Conservation (phyloP, 2,329 filamentous ascomycete species). For the Ustulina deusta region DNA sequence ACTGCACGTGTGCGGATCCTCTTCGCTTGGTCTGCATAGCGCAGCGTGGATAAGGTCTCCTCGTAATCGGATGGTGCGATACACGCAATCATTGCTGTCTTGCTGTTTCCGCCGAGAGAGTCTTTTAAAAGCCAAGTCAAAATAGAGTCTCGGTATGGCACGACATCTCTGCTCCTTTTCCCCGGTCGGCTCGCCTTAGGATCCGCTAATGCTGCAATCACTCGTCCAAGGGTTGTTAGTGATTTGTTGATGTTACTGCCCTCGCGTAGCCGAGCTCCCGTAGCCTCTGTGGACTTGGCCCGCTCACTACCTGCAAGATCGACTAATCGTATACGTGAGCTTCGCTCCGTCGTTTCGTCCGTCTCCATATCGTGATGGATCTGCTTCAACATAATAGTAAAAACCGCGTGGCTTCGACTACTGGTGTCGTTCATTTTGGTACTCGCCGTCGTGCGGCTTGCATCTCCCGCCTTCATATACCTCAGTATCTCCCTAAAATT, state of each 20-base stretch:
- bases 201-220: constrained; percentile 90
- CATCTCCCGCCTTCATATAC: constrained; percentile 90
- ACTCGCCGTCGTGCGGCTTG: constrained; percentile 87
- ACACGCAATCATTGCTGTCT: constrained; percentile 99
- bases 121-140: constrained; percentile 91
- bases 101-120: constrained; percentile 94
- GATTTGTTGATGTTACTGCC: constrained; percentile 99
- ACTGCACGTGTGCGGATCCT: constrained; percentile 93
- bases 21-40: constrained; percentile 98
- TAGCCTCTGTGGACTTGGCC: constrained; percentile 95
- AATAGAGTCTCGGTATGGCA: constrained; percentile 93
- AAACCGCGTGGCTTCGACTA: constrained; percentile 95
- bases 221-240: constrained; percentile 91
- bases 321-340: constrained; percentile 92
- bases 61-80: constrained; percentile 97
- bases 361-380: constrained; percentile 97
- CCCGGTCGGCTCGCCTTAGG: constrained; percentile 67
- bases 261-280: constrained; percentile 88
- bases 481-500: constrained; percentile 88
- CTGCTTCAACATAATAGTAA: constrained; percentile 97
- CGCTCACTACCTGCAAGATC: constrained; percentile 95
- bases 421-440: constrained; percentile 99
- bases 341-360: constrained; percentile 97
- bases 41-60: constrained; percentile 93
- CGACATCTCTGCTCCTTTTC: constrained; percentile 68